Evolutionary conservation across 2,329 filamentous ascomycete genomes (phyloP).

Genomic region (Didymella keratinophila): DNA sequence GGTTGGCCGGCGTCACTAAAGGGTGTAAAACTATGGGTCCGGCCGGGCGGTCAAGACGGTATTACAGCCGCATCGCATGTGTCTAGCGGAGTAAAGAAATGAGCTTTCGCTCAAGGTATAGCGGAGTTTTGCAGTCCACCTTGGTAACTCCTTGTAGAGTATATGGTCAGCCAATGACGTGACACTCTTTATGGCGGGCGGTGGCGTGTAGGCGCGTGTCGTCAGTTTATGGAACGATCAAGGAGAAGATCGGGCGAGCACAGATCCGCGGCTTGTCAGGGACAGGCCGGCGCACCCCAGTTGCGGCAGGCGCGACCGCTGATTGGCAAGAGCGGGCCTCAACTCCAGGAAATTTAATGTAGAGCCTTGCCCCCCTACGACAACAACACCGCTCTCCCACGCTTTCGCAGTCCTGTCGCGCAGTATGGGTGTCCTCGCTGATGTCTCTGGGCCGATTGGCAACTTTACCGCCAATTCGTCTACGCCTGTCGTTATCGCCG

Average conservation of each 20-base stretch:
- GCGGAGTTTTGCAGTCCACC: constrained; percentile 4
- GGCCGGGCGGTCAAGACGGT: constrained; percentile 16
- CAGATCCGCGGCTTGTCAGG: constrained; percentile 26
- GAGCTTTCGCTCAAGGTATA: constrained; percentile 11
- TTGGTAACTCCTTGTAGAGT: constrained; percentile 6
- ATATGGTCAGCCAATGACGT: constrained; percentile 30
- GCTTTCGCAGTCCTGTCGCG: constrained; percentile 25
- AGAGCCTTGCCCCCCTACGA: constrained; percentile 25
- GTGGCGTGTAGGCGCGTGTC: constrained; percentile 28
- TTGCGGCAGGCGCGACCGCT: constrained; percentile 24
- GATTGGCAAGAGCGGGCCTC: constrained; percentile 32
- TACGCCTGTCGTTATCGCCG: constrained; percentile 55
- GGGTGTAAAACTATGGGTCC: constrained; percentile 28
- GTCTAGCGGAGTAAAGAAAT: constrained; percentile 10
- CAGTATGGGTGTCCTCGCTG: constrained; percentile 62
- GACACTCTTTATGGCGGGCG: constrained; percentile 25
- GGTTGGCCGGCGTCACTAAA: constrained; percentile 25
- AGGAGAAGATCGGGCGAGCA: constrained; percentile 12
- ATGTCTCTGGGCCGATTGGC: constrained; percentile 59
- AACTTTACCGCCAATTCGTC: constrained; percentile 51
- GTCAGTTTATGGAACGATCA: too few species aligned
- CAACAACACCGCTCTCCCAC: constrained; percentile 23
- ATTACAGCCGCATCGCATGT: constrained; percentile 10
- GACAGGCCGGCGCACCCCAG: constrained; percentile 33
- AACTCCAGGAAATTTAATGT: constrained; percentile 40